A percentile compares a stretch with the other conserved stretches of the same genome.
Conservation (phyloP, 83 land plant genomes). For the Picea mariana region DNA sequence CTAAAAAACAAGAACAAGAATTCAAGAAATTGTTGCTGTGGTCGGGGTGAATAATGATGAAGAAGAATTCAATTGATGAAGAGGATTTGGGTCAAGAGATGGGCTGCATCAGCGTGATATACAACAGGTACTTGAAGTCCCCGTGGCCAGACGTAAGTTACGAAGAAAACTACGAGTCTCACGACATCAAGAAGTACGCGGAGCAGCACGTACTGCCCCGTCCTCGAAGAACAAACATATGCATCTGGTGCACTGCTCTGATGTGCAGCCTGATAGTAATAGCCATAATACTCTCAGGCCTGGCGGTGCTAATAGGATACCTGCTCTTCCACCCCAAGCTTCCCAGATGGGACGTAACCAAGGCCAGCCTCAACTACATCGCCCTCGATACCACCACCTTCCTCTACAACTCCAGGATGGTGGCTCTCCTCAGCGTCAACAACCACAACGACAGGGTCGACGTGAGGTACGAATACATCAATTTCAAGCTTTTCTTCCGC, state of each 20-base stretch:
- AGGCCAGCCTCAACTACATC: constrained; percentile 42
- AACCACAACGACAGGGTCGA: constrained; percentile 58
- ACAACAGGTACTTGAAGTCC: no score
- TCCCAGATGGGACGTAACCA: constrained; percentile 42
- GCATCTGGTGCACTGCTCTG: constrained; percentile 40
- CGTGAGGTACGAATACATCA: constrained; percentile 35
- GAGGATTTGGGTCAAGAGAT: no score
- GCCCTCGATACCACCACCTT: constrained; percentile 42
- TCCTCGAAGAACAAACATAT: constrained; percentile 27
- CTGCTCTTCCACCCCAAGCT: constrained; percentile 52
- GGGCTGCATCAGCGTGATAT: no score
- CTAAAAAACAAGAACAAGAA: no score
- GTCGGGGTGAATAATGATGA: no score
- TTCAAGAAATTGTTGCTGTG: no score
- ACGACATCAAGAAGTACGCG: no score
- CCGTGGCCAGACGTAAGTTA: no score
- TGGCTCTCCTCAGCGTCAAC: constrained; percentile 47
- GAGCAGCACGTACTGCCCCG: neutral
- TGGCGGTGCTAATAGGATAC: constrained; percentile 51
- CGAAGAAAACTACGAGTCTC: no score
- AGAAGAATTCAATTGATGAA: no score
- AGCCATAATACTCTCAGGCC: constrained; percentile 43
- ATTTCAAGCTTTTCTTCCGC: constrained; percentile 42
- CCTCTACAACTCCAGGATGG: constrained; percentile 54
- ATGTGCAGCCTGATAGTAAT: constrained; percentile 46